Percentiles rank a stretch among this genome's conserved stretches.
Conservation (phyloP, 139 green algal species). For the Bryopsis sp. region DNA sequence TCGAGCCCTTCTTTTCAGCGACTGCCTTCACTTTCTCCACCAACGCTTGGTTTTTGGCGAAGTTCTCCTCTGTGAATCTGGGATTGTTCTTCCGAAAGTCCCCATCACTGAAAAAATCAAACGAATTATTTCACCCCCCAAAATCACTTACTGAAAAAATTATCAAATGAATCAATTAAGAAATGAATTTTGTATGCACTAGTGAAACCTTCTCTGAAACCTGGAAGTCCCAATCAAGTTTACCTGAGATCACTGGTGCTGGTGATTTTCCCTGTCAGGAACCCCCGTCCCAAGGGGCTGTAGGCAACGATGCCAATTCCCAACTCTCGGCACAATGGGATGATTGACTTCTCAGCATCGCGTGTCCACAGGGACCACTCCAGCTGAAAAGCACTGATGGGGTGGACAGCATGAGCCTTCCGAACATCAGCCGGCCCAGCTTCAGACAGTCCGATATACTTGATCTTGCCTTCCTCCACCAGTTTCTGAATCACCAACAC, state of each 20-base stretch:
- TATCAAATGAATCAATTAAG: no score
- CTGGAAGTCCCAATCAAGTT: no score
- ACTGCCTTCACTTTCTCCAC: slow-evolving; percentile 43
- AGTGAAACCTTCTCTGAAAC: no score
- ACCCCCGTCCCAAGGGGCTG: slow-evolving; percentile 42
- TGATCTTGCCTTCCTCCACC: slow-evolving; percentile 59
- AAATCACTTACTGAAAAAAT: background rate
- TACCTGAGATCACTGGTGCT: slow-evolving; percentile 20
- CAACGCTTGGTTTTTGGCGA: slow-evolving; percentile 52
- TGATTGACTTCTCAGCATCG: slow-evolving; percentile 49
- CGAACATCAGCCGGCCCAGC: slow-evolving; percentile 45
- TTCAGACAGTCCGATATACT: slow-evolving; percentile 64
- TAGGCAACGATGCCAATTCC: slow-evolving; percentile 58
- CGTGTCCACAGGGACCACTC: slow-evolving; percentile 61
- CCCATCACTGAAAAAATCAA: slow-evolving; percentile 8
- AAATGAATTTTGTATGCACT: no score
- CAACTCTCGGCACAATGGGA: slow-evolving; percentile 45
- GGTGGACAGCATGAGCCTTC: slow-evolving; percentile 46
- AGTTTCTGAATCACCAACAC: slow-evolving; percentile 28
- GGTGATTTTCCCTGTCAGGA: slow-evolving; percentile 33
- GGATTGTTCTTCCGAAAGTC: slow-evolving; percentile 30
- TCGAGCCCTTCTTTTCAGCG: slow-evolving; percentile 48
- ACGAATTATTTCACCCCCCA: background rate
- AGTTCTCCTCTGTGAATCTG: slow-evolving; percentile 24
- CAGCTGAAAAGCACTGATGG: slow-evolving; percentile 58